Evolutionary conservation across 176 grass and related monocot genomes (phyloP).

Genomic region (Oryza coarctata): DNA sequence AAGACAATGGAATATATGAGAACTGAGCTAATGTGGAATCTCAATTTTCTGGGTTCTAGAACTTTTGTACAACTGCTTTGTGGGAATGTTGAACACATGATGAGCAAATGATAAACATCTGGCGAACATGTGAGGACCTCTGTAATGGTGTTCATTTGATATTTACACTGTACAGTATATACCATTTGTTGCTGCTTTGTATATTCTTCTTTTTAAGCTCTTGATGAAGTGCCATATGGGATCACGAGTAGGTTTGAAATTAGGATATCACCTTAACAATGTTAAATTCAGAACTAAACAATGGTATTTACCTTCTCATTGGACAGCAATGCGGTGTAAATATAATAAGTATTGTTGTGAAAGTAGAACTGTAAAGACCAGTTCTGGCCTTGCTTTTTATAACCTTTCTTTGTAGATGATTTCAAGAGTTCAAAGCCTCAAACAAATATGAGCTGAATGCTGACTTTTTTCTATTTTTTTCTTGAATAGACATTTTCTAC

Average conservation of each 20-base stretch:
- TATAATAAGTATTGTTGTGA: background rate
- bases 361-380: background rate
- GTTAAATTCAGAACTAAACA: constrained; percentile 6
- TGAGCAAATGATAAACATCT: background rate
- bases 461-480: too few species aligned
- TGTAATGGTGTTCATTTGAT: constrained; percentile 3
- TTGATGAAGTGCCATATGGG: background rate
- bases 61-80: background rate
- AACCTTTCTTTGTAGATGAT: background rate
- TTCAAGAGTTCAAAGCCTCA: background rate
- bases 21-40: too few species aligned
- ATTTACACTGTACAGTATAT: background rate
- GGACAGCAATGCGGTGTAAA: background rate
- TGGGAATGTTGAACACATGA: background rate
- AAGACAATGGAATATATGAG: too few species aligned
- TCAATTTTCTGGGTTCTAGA: too few species aligned
- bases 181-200: too few species aligned
- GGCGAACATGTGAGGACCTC: background rate
- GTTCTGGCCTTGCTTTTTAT: background rate
- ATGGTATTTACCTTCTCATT: background rate
- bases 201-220: too few species aligned
- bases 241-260: constrained; percentile 3
- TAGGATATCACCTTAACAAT: constrained; percentile 2
- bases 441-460: background rate
- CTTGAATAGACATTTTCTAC: too few species aligned